A percentile compares a stretch with the other conserved stretches of the same genome.
phyloP scores from a whole-genome alignment of 108 stramenopile genomes.

The Skeletonema tropicum region DNA sequence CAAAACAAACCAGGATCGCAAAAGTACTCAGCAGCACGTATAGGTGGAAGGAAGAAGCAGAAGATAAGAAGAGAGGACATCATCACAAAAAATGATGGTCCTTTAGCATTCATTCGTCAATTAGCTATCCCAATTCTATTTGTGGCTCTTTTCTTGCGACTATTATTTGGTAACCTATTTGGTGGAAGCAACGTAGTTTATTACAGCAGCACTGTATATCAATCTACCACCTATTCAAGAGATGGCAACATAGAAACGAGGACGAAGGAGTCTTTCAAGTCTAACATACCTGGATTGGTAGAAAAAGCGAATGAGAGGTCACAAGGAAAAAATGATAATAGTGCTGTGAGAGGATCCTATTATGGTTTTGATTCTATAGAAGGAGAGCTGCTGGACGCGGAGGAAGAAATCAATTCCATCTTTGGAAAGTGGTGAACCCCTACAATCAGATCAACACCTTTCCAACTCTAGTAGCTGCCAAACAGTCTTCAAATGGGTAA shows the following conservation, averaged over 20 bases:
- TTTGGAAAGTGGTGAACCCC: neutral
- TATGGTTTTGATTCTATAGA: neutral
- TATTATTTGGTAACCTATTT: slow-evolving; percentile 37
- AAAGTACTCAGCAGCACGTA: slow-evolving; percentile 21
- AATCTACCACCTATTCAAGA: slow-evolving; percentile 37
- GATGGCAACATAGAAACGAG: slow-evolving; percentile 55
- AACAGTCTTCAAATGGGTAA: slow-evolving; percentile 53
- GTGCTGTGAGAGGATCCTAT: neutral
- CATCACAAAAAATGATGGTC: neutral
- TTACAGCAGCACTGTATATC: slow-evolving; percentile 51
- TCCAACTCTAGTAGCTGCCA: neutral
- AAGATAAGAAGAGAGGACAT: neutral
- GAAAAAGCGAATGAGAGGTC: slow-evolving; percentile 13
- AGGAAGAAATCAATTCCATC: slow-evolving; percentile 2
- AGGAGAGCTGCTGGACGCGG: neutral
- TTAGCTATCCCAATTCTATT: slow-evolving; percentile 18
- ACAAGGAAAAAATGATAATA: neutral
- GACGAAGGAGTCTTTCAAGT: slow-evolving; percentile 46
- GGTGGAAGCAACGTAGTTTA: slow-evolving; percentile 35
- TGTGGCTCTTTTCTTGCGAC: slow-evolving; percentile 7
- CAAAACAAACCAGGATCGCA: neutral
- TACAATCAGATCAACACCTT: neutral
- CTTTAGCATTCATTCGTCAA: slow-evolving; percentile 20
- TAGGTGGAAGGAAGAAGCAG: slow-evolving; percentile 31
- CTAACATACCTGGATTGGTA: slow-evolving; percentile 47